These are phyloP conservation scores for Ambrosia trifida DNA, from an alignment of 129 eudicot genomes.

Conservation along the genomic window DNA sequence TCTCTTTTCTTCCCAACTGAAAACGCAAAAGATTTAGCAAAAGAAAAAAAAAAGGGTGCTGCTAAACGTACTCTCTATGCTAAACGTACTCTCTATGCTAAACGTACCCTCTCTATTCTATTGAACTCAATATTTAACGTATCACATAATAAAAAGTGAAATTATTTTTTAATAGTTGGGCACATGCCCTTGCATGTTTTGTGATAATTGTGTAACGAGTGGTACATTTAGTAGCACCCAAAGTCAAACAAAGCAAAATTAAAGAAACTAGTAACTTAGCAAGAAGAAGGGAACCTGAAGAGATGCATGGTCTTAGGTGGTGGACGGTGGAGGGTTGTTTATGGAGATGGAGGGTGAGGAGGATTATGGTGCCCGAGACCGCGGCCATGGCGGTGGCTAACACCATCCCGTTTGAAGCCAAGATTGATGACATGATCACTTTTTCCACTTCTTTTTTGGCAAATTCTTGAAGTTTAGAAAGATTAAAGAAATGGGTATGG, in stretches of 20 bases:
- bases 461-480: constrained; percentile 19
- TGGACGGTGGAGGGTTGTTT: constrained; percentile 40
- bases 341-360: constrained; percentile 62
- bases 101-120: too few species aligned
- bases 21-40: neutral
- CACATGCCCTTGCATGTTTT: too few species aligned
- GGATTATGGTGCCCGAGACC: constrained; percentile 71
- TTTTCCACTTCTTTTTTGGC: neutral
- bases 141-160: too few species aligned
- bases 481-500: constrained; percentile 16
- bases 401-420: constrained; percentile 61
- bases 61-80: too few species aligned
- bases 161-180: too few species aligned
- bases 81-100: too few species aligned
- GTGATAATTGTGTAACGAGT: too few species aligned
- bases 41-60: too few species aligned
- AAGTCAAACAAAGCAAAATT: constrained; percentile 24
- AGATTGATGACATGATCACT: constrained; percentile 56
- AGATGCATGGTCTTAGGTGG: constrained; percentile 62
- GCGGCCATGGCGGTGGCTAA: constrained; percentile 88
- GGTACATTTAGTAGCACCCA: too few species aligned
- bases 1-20: constrained; percentile 50
- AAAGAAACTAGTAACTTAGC: constrained; percentile 13
- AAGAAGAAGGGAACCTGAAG: constrained; percentile 52
- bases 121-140: too few species aligned